phyloP scores from a whole-genome alignment of 352 stramenopile species.

The Pythium aquatile region DNA sequence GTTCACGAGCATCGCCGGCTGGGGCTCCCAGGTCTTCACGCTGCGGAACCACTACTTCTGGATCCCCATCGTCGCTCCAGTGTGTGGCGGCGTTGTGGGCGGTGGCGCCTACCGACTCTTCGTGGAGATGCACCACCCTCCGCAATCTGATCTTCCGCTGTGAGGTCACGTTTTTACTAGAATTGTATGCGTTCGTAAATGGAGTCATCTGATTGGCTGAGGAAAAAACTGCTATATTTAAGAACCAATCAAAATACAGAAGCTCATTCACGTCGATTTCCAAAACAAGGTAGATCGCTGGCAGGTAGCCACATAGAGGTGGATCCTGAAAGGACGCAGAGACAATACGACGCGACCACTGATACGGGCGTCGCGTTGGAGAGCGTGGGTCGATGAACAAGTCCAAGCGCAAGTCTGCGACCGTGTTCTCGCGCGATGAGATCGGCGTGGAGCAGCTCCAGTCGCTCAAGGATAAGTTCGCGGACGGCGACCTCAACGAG shows the following conservation, averaged over 20 bases:
- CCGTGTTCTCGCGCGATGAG: constrained; percentile 74
- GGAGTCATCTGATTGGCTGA: constrained; percentile 1
- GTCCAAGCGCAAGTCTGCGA: constrained; percentile 38
- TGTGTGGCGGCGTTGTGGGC: constrained; percentile 40
- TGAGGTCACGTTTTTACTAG: neutral
- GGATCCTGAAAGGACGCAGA: constrained; percentile 13
- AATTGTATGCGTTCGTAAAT: neutral
- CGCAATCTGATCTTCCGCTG: constrained; percentile 6
- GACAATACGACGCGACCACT: neutral
- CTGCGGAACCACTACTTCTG: constrained; percentile 51
- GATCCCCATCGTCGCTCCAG: constrained; percentile 46
- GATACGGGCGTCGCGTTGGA: neutral
- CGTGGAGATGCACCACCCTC: constrained; percentile 38
- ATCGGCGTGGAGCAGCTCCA: constrained; percentile 82
- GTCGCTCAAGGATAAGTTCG: constrained; percentile 83
- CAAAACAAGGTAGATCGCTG: neutral
- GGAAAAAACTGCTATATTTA: neutral
- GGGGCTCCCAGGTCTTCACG: constrained; percentile 52
- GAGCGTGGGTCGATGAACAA: constrained; percentile 19
- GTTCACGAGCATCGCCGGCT: constrained; percentile 42
- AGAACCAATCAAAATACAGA: constrained; percentile 1
- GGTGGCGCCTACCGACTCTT: constrained; percentile 43
- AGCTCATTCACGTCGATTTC: neutral
- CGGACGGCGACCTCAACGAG: constrained; percentile 79
- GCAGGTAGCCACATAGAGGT: neutral